Evolutionary conservation across 208 protist species (phyloP).

Genomic region (Endotrypanum monterogeii): DNA sequence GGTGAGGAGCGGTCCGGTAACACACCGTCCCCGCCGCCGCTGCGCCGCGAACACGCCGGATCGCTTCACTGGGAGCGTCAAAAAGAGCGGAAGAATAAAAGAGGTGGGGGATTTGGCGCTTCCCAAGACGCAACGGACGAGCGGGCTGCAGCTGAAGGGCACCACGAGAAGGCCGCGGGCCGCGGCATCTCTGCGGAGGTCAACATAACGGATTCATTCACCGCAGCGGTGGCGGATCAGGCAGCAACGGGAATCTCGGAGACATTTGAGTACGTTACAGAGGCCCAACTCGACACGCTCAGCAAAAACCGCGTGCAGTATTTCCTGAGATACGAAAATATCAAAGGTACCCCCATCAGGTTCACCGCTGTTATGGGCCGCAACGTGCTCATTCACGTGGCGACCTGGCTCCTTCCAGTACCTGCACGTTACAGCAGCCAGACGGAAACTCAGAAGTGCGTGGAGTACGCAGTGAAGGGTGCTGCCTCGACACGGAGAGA

Average conservation of each 20-base stretch:
- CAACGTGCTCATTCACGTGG: slow-evolving; percentile 52
- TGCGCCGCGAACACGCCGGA: slow-evolving; percentile 61
- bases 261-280: slow-evolving; percentile 29
- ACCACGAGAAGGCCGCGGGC: background rate
- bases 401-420: slow-evolving; percentile 46
- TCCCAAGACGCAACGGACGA: background rate
- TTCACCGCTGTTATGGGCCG: slow-evolving; percentile 19
- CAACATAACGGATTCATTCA: background rate
- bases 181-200: background rate
- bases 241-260: background rate
- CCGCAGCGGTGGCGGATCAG: background rate
- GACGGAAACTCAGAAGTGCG: background rate
- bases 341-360: slow-evolving; percentile 1
- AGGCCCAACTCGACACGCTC: slow-evolving; percentile 67
- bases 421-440: slow-evolving; percentile 25
- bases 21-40: slow-evolving; percentile 75
- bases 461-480: slow-evolving; percentile 42
- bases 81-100: slow-evolving; percentile 15
- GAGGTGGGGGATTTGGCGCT: background rate
- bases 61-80: slow-evolving; percentile 74
- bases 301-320: slow-evolving; percentile 77
- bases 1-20: slow-evolving; percentile 26
- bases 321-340: slow-evolving; percentile 67
- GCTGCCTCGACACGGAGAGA: slow-evolving; percentile 76
- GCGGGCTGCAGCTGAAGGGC: background rate